Base-by-base conservation (phyloP, 75 land plant genomes). In the Selaginella tamariscina region DNA sequence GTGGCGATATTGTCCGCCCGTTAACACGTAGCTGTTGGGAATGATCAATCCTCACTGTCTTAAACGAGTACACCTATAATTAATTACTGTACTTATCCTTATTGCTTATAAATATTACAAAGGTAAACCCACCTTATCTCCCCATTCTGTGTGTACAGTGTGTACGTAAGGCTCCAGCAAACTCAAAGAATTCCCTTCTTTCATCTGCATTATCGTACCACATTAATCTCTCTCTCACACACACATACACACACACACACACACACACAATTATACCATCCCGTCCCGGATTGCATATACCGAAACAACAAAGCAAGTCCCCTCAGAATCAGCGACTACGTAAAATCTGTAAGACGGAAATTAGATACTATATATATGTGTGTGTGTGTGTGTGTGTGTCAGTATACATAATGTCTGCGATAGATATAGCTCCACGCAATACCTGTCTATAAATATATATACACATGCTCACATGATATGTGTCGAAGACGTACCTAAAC, bases 31-130 rank as follows among this genome's bases (percentile, higher is more conserved):
- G 68, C 78, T 92, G 97, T 67, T 86, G 85, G 39, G 79, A 32
- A 66, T 82, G 83, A 63, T 92, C 97, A 30, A 86, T 90, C 2
- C 97, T 84, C 13, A 92, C 67, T 54, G 89, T 82, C 65, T 76
- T 82, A 79, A 82, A 92, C 2, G 68, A 29, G 71, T 92, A 86
- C 2, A 9, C 39, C 97, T 92, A 55, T 65, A 8, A 30, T 1
- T 56, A 1, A 27, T 18, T 30, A 69, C 1, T 56, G 24, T 8
- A n/a, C 20, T 28, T 56, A 69, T 8, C 67, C 66, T 32, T 24
- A 69, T 27, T 65, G 22, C 8, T 20, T 24, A 18, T 23, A 56
- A 31, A 24, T 21, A 71, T 8, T 5, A 21, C 13, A 65, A 66
- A 30, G 27, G 26, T 54, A 73, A 54, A 56, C 28, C 18, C 55